Percentiles rank a stretch among this genome's conserved stretches.
These are phyloP conservation scores for Echites panduratus DNA, from an alignment of 257 asterid species.

Conservation along the genomic window DNA sequence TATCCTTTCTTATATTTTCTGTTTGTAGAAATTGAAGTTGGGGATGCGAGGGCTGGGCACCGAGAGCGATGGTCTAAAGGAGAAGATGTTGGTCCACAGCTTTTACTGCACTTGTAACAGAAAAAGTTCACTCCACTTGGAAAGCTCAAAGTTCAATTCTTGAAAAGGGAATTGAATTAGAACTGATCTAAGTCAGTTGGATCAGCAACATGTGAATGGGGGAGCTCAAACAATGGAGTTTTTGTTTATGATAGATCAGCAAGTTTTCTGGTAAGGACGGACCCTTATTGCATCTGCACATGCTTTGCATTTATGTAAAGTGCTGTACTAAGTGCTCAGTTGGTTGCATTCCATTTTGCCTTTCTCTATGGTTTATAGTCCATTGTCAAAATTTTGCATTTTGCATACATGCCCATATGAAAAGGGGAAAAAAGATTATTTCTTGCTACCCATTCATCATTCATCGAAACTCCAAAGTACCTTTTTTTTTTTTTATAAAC, in stretches of 20 bases:
- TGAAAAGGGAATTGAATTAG: no score
- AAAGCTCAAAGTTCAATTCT: neutral
- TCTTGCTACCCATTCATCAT: neutral
- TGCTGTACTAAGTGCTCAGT: neutral
- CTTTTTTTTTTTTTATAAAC: no score
- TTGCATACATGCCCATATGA: neutral
- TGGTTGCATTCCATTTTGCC: neutral
- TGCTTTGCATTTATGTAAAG: neutral
- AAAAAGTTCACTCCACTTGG: neutral
- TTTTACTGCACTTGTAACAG: conserved; percentile 1
- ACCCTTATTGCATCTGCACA: neutral
- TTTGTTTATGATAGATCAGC: neutral
- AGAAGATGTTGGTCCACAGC: neutral
- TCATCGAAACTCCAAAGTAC: neutral
- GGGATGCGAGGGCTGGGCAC: no score
- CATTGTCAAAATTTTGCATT: neutral
- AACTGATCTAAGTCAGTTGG: neutral
- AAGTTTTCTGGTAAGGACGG: neutral
- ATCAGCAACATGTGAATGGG: conserved; percentile 7
- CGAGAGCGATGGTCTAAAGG: neutral
- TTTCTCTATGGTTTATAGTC: neutral
- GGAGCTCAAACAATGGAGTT: neutral
- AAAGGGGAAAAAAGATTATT: neutral
- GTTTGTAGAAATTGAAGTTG: neutral
- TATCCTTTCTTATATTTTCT: no score